A percentile compares a stretch with the other conserved stretches of the same genome.
Evolutionary conservation across 2,329 filamentous ascomycete genomes (phyloP).

Genomic region (Cordyceps farinosa): DNA sequence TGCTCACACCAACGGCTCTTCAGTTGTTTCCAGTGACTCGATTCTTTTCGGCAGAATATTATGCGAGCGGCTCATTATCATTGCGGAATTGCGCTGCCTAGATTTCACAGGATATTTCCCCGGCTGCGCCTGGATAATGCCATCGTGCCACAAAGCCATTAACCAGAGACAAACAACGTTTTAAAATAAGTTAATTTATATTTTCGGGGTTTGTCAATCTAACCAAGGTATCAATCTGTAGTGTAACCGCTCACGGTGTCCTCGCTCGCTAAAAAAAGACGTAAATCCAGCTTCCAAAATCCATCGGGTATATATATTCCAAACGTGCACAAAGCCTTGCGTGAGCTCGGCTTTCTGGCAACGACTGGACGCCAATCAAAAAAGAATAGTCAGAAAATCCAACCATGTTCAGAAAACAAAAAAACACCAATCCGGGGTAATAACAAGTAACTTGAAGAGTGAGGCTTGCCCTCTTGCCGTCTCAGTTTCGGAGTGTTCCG

Average conservation of each 20-base stretch:
- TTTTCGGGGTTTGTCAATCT: slow-evolving; percentile 6
- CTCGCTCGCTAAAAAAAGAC: slow-evolving; percentile 14
- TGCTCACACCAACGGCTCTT: no score
- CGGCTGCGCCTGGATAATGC: no score
- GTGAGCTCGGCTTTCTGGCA: slow-evolving; percentile 23
- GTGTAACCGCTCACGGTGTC: background rate
- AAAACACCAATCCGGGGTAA: slow-evolving; percentile 6
- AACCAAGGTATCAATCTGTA: slow-evolving; percentile 12
- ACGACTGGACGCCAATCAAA: background rate
- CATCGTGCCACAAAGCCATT: no score
- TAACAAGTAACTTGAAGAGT: slow-evolving; percentile 7
- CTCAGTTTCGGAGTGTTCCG: slow-evolving; percentile 20
- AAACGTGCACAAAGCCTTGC: slow-evolving; percentile 24
- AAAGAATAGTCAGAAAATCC: background rate
- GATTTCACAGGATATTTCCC: no score
- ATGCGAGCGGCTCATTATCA: no score
- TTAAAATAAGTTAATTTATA: background rate
- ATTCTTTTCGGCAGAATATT: no score
- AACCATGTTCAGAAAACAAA: background rate
- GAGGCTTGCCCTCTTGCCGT: slow-evolving; percentile 19
- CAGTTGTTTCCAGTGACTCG: no score
- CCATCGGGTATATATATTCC: slow-evolving; percentile 21
- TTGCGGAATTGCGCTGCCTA: no score
- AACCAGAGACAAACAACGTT: background rate
- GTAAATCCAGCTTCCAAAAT: slow-evolving; percentile 8